Evolutionary conservation across 2,329 filamentous ascomycete species (phyloP).

Genomic region (Fusarium pilosicola): DNA sequence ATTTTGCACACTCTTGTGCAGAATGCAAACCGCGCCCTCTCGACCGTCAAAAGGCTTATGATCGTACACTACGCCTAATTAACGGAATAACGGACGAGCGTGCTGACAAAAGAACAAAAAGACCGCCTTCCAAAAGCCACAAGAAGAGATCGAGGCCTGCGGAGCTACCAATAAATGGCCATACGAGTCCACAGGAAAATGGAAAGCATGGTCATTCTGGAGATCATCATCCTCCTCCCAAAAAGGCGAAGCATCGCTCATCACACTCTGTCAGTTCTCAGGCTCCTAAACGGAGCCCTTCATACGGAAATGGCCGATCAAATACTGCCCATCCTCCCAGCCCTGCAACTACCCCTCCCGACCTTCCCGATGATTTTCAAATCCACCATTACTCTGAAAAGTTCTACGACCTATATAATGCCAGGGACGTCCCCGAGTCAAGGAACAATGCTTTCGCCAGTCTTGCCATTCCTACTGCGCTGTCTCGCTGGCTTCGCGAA

Average conservation of each 20-base stretch:
- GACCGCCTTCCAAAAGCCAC: conserved; percentile 80
- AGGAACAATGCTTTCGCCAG: conserved; percentile 82
- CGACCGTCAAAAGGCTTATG: conserved; percentile 78
- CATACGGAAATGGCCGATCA: conserved; percentile 70
- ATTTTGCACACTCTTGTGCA: conserved; percentile 84
- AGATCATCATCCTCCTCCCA: conserved; percentile 68
- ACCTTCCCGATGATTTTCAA: conserved; percentile 69
- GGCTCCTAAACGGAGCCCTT: conserved; percentile 71
- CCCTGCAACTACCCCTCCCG: conserved; percentile 79
- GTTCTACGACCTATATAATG: conserved; percentile 79
- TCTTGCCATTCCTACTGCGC: conserved; percentile 76
- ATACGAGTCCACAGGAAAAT: conserved; percentile 66
- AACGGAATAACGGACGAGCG: conserved; percentile 58
- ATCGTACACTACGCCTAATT: conserved; percentile 72
- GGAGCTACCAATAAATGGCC: conserved; percentile 74
- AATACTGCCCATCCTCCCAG: conserved; percentile 72
- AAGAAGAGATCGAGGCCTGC: conserved; percentile 87
- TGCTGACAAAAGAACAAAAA: conserved; percentile 77
- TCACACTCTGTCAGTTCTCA: conserved; percentile 80
- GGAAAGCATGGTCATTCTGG: conserved; percentile 58
- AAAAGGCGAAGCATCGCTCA: conserved; percentile 85
- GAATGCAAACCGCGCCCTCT: conserved; percentile 85
- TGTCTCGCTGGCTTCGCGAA: conserved; percentile 83
- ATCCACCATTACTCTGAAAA: conserved; percentile 77
- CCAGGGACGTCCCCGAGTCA: conserved; percentile 66